Evolutionary conservation across 2,329 filamentous ascomycete genomes (phyloP).

Genomic region (Magnaporthiopsis poae): DNA sequence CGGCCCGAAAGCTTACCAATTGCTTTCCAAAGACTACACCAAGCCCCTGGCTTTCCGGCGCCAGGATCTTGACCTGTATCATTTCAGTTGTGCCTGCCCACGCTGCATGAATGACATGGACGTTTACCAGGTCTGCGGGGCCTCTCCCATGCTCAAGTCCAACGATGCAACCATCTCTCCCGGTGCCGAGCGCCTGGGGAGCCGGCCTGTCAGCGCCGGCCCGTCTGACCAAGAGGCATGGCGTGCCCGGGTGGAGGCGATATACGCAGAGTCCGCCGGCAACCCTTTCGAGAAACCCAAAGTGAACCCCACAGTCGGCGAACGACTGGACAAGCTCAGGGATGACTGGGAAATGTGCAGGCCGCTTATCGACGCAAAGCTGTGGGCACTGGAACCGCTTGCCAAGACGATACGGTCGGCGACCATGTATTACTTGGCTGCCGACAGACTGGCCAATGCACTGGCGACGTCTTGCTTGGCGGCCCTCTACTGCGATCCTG

Average conservation of each 20-base stretch:
- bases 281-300: constrained; percentile 11
- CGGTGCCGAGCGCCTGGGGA: constrained; percentile 24
- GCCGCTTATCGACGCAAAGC: constrained; percentile 25
- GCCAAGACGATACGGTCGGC: constrained; percentile 34
- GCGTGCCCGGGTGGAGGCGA: constrained; percentile 18
- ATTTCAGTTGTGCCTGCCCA: constrained; percentile 41
- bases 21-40: constrained; percentile 33
- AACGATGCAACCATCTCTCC: constrained; percentile 37
- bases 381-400: constrained; percentile 43
- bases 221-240: constrained; percentile 19
- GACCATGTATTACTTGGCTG: constrained; percentile 34
- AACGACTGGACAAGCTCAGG: constrained; percentile 19
- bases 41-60: constrained; percentile 33
- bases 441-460: constrained; percentile 30
- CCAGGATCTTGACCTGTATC: constrained; percentile 36
- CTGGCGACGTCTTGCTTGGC: constrained; percentile 39
- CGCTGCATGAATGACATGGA: constrained; percentile 42
- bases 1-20: background rate
- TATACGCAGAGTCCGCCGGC: constrained; percentile 21
- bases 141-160: constrained; percentile 30
- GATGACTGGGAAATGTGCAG: constrained; percentile 28
- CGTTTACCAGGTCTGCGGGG: constrained; percentile 41
- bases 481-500: constrained; percentile 38
- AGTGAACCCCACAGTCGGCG: constrained; percentile 1
- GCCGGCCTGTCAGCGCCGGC: constrained; percentile 21